A percentile compares a stretch with the other conserved stretches of the same genome.
Evolutionary conservation across 169 alveolate genomes (phyloP).

Genomic region (Eimeria falciformis): DNA sequence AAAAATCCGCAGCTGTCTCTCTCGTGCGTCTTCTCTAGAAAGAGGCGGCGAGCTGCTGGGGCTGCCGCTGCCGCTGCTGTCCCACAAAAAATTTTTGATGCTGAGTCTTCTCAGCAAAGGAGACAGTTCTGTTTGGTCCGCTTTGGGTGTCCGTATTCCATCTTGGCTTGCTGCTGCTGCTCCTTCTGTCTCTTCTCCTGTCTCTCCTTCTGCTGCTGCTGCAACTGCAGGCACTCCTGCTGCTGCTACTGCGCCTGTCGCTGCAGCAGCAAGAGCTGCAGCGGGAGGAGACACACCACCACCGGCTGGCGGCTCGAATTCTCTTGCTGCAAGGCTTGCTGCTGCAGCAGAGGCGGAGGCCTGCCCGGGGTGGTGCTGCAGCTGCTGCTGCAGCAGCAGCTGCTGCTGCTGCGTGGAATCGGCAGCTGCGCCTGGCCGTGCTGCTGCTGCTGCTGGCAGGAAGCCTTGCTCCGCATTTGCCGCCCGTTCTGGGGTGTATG

Average conservation of each 20-base stretch:
- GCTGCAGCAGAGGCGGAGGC: too few relatives aligned
- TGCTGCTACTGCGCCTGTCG: neutral
- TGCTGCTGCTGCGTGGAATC: conserved; percentile 1
- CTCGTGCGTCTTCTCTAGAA: neutral
- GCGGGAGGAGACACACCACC: neutral
- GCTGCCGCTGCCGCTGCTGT: conserved; percentile 15
- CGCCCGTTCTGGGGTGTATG: neutral
- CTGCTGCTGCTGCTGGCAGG: neutral
- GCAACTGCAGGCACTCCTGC: neutral
- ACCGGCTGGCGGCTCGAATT: too few relatives aligned
- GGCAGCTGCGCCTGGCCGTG: neutral
- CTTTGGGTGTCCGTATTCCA: neutral
- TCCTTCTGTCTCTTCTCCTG: conserved; percentile 1
- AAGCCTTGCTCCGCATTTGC: neutral
- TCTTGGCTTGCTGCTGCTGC: too few relatives aligned
- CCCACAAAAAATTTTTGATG: neutral
- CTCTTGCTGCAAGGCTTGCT: too few relatives aligned
- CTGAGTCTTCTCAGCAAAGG: neutral
- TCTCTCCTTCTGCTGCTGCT: neutral
- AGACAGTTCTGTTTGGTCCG: neutral
- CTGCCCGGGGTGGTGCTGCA: neutral
- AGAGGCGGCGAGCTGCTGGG: neutral
- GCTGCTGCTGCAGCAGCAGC: neutral
- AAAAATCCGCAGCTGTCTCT: neutral
- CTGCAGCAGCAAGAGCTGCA: neutral